phyloP scores from a whole-genome alignment of 768 basidiomycete genomes.

The Boletus pseudo-olivaceus region DNA sequence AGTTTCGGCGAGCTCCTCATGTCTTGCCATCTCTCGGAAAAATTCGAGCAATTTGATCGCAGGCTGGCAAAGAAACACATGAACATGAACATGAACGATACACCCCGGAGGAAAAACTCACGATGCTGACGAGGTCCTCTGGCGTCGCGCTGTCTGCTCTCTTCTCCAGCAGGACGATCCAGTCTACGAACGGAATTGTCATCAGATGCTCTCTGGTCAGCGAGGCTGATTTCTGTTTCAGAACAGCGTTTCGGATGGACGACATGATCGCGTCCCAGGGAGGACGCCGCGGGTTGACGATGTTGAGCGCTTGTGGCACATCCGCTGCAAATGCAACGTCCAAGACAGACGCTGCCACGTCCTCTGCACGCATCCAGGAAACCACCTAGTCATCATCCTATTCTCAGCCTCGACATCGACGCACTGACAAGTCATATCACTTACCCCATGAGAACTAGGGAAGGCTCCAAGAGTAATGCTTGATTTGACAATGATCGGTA shows the following conservation, averaged over 20 bases:
- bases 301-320: constrained; percentile 29
- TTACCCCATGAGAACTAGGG: constrained; percentile 34
- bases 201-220: constrained; percentile 12
- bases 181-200: constrained; percentile 26
- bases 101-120: neutral
- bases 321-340: constrained; percentile 30
- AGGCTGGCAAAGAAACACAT: constrained; percentile 18
- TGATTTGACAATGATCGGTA: constrained; percentile 35
- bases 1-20: neutral
- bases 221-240: constrained; percentile 11
- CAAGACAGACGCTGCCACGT: constrained; percentile 30
- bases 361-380: constrained; percentile 38
- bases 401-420: too few relatives aligned
- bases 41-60: constrained; percentile 32
- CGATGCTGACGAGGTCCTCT: constrained; percentile 6
- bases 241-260: constrained; percentile 16
- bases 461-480: constrained; percentile 26
- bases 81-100: neutral
- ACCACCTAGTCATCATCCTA: constrained; percentile 13
- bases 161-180: constrained; percentile 28
- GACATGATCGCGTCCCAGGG: constrained; percentile 30
- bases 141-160: constrained; percentile 12
- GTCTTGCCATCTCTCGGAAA: constrained; percentile 18
- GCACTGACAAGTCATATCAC: neutral
- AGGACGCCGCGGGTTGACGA: constrained; percentile 37